phyloP scores from a whole-genome alignment of 1,284 basidiomycete species.

The Blastosporella zonata region DNA sequence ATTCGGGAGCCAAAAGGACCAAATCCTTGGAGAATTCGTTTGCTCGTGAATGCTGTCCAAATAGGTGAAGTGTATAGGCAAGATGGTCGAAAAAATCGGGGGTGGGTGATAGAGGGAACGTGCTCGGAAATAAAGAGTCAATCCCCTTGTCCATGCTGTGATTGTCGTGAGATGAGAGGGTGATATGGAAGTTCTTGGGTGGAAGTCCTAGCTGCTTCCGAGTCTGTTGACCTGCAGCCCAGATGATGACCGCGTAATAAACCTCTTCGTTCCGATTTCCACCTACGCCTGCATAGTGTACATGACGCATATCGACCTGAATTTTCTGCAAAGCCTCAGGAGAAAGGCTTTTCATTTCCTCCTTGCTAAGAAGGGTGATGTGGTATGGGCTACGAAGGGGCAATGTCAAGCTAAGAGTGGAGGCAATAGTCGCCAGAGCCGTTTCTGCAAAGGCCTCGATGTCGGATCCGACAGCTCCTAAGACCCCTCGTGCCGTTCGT shows the following conservation, averaged over 20 bases:
- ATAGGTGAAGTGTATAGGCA: slow-evolving; percentile 42
- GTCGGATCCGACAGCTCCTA: slow-evolving; percentile 32
- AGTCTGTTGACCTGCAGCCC: slow-evolving; percentile 50
- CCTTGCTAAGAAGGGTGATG: slow-evolving; percentile 36
- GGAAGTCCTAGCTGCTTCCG: slow-evolving; percentile 46
- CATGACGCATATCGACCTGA: slow-evolving; percentile 25
- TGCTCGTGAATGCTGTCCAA: slow-evolving; percentile 35
- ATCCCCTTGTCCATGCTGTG: slow-evolving; percentile 47
- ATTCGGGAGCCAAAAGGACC: slow-evolving; percentile 30
- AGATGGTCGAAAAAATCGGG: slow-evolving; percentile 47
- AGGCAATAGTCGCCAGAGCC: slow-evolving; percentile 17
- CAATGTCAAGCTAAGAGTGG: slow-evolving; percentile 3
- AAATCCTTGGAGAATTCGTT: slow-evolving; percentile 32
- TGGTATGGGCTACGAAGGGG: slow-evolving; percentile 30
- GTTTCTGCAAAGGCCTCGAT: slow-evolving; percentile 31
- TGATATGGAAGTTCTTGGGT: slow-evolving; percentile 55
- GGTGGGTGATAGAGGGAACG: slow-evolving; percentile 26
- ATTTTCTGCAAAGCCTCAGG: slow-evolving; percentile 18
- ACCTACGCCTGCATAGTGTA: slow-evolving; percentile 40
- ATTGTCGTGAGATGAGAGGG: slow-evolving; percentile 41
- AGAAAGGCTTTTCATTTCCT: slow-evolving; percentile 22
- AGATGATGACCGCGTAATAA: slow-evolving; percentile 51
- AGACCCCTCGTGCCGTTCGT: slow-evolving; percentile 23
- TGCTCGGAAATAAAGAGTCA: slow-evolving; percentile 36
- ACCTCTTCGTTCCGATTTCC: slow-evolving; percentile 32